Conservation (phyloP, 768 basidiomycete genomes). For the Suillus clintonianus region DNA sequence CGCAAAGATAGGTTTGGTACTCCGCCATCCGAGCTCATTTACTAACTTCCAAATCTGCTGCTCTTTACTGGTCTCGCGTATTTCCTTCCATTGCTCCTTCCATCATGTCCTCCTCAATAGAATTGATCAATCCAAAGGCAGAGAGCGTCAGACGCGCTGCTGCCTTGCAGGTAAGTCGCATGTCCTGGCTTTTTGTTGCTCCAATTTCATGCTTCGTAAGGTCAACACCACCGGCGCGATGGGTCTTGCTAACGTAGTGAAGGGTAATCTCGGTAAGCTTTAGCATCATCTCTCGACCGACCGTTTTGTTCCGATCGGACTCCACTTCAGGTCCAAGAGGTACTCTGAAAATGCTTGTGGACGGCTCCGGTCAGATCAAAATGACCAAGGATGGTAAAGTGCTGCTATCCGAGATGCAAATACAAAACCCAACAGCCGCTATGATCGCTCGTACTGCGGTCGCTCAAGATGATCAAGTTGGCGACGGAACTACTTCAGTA, state of each 20-base stretch:
- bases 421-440: conserved; percentile 97
- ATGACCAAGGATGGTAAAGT: conserved; percentile 99
- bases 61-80: conserved; percentile 4
- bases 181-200: conserved; percentile 16
- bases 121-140: conserved; percentile 96
- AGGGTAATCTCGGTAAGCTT: conserved; percentile 87
- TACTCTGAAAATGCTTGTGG: conserved; percentile 99
- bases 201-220: conserved; percentile 39
- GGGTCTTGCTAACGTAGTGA: conserved; percentile 96
- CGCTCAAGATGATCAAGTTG: conserved; percentile 98
- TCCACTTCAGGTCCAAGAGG: conserved; percentile 80
- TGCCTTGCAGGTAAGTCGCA: conserved; percentile 75
- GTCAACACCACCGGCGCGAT: conserved; percentile 94
- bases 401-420: conserved; percentile 98
- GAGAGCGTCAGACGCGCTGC: conserved; percentile 90
- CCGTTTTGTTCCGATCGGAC: conserved; percentile 24
- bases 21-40: conserved; percentile 25
- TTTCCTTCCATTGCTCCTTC: conserved; percentile 9
- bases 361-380: conserved; percentile 97
- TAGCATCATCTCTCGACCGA: conserved; percentile 14
- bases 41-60: conserved; percentile 4
- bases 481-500: conserved; percentile 97
- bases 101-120: conserved; percentile 76
- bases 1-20: conserved; percentile 22
- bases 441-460: conserved; percentile 99